phyloP scores from a whole-genome alignment of 306 rosid species.

The Rubus parviflorus region DNA sequence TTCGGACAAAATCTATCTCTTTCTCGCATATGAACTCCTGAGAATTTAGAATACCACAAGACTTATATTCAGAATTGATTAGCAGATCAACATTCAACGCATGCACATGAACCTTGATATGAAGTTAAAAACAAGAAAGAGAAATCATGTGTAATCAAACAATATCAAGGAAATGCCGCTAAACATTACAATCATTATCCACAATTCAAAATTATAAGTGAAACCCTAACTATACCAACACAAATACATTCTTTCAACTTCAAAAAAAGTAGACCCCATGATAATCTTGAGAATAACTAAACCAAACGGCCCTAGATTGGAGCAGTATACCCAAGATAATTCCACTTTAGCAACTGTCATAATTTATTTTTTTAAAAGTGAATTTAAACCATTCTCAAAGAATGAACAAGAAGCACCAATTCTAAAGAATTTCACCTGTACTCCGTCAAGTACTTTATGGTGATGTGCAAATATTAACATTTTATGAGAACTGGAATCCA shows the following conservation, averaged over 20 bases:
- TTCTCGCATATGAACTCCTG: conserved; percentile 84
- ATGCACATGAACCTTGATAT: not conserved
- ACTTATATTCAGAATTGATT: not conserved
- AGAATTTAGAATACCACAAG: conserved; percentile 9
- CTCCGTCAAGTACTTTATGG: conserved; percentile 84
- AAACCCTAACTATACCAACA: not conserved
- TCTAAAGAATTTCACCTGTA: conserved; percentile 58
- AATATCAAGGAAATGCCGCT: not conserved
- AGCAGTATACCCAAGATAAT: conserved; percentile 7
- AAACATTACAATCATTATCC: not conserved
- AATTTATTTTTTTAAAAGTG: no score
- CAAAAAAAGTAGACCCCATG: not conserved
- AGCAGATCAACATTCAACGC: not conserved
- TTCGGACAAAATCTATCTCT: conserved; percentile 76
- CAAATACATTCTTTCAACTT: not conserved
- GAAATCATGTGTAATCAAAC: not conserved
- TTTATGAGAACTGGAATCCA: conserved; percentile 51
- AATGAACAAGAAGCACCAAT: conserved; percentile 26
- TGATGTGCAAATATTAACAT: conserved; percentile 96
- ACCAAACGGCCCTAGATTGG: not conserved
- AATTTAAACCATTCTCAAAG: conserved; percentile 8
- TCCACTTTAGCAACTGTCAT: not conserved
- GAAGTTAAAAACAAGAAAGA: not conserved
- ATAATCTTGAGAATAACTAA: conserved; percentile 1
- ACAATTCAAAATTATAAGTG: not conserved